Percentiles rank a stretch among this genome's conserved stretches.
Conservation (phyloP, 2,329 filamentous ascomycete species). For the Monilinia vaccinii-corymbosi region DNA sequence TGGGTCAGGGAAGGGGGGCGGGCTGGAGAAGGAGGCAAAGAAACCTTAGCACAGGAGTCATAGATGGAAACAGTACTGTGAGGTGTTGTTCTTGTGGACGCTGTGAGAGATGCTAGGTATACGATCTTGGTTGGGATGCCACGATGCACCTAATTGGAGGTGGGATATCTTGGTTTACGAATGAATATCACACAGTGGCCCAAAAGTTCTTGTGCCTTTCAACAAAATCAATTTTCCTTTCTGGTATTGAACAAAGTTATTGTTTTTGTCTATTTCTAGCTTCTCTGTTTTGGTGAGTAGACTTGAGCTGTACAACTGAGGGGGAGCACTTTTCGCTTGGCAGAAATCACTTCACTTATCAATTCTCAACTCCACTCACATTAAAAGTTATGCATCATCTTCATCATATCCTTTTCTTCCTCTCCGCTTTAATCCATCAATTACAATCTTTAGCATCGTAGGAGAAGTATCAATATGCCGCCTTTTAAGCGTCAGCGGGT, state of each 20-base stretch:
- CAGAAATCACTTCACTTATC: neutral
- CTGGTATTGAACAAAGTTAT: neutral
- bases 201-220: neutral
- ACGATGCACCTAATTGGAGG: neutral
- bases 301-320: neutral
- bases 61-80: neutral
- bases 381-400: neutral
- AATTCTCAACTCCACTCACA: neutral
- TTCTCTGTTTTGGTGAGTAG: neutral
- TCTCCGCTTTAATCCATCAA: neutral
- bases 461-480: neutral
- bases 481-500: conserved; percentile 23
- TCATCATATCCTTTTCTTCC: neutral
- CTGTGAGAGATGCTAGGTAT: neutral
- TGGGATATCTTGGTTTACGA: neutral
- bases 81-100: neutral
- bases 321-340: neutral
- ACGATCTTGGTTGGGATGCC: neutral
- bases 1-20: conserved; percentile 48
- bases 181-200: neutral
- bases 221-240: neutral
- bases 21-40: neutral
- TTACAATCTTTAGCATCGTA: neutral
- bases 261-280: neutral
- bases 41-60: neutral